These are phyloP conservation scores for Oryza longistaminata DNA, from an alignment of 176 grass and related monocot genomes.

Conservation along the genomic window DNA sequence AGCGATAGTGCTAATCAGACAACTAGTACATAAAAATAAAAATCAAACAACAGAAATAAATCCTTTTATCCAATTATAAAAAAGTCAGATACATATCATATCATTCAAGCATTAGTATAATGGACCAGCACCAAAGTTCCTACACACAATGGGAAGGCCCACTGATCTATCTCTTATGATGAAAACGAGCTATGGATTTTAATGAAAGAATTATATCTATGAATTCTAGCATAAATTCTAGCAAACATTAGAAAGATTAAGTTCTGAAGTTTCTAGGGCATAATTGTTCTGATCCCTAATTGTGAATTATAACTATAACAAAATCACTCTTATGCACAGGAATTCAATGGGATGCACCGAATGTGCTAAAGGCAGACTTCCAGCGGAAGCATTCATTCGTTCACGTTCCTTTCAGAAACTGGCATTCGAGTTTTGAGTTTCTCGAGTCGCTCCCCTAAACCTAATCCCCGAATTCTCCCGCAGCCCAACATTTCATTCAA, in stretches of 20 bases:
- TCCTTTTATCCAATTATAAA: background rate
- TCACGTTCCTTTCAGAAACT: background rate
- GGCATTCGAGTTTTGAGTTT: background rate
- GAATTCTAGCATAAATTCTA: background rate
- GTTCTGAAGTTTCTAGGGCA: background rate
- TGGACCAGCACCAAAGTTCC: background rate
- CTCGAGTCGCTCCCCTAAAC: background rate
- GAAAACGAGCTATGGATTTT: background rate
- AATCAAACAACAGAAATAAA: background rate
- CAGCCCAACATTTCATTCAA: background rate
- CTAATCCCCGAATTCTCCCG: conserved; percentile 13
- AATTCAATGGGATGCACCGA: background rate
- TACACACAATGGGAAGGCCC: background rate
- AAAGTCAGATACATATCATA: background rate
- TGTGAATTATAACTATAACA: background rate
- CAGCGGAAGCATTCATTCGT: background rate
- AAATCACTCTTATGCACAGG: background rate
- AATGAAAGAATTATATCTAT: background rate
- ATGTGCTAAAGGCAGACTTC: background rate
- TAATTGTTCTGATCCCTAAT: background rate
- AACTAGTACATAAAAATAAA: background rate
- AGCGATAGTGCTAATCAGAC: background rate
- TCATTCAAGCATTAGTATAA: background rate
- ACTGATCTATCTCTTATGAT: background rate
- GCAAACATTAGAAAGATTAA: background rate